A percentile compares a stretch with the other conserved stretches of the same genome.
phyloP scores from a whole-genome alignment of 2,329 filamentous ascomycete species.

The Aureobasidium leucospermi region DNA sequence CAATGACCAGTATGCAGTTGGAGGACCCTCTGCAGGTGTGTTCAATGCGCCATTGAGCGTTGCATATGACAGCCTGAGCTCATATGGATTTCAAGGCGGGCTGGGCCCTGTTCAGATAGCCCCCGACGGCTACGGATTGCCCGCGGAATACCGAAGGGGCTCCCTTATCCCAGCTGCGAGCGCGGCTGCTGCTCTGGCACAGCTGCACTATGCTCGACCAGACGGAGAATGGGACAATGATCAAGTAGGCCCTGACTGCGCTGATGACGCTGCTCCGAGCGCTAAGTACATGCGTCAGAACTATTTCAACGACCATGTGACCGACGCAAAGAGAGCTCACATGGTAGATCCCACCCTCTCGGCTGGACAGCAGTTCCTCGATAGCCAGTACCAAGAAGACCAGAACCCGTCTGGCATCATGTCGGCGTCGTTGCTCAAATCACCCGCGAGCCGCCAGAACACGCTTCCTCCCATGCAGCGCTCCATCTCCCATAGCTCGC shows the following conservation, averaged over 20 bases:
- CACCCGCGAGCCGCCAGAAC: conserved; percentile 78
- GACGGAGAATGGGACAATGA: conserved; percentile 74
- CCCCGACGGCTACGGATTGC: conserved; percentile 23
- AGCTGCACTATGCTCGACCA: conserved; percentile 71
- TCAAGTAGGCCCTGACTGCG: conserved; percentile 48
- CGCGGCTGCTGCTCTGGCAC: conserved; percentile 79
- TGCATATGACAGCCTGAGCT: conserved; percentile 26
- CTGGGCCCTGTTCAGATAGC: conserved; percentile 20
- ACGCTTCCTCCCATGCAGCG: conserved; percentile 79
- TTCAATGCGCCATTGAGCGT: conserved; percentile 25
- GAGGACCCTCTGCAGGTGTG: conserved; percentile 30
- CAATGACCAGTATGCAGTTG: conserved; percentile 19
- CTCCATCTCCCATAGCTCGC: conserved; percentile 56
- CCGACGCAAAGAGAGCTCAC: conserved; percentile 16
- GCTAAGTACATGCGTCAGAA: conserved; percentile 23
- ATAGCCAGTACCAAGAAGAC: conserved; percentile 16
- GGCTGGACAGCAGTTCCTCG: conserved; percentile 18
- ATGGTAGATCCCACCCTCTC: conserved; percentile 17
- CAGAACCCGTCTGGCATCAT: conserved; percentile 30
- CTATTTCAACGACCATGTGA: conserved; percentile 35
- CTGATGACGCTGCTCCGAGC: conserved; percentile 11
- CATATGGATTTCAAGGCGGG: conserved; percentile 25
- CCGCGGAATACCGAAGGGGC: conserved; percentile 61
- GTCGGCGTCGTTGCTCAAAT: conserved; percentile 61
- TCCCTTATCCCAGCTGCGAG: conserved; percentile 61